Percentiles rank a stretch among this genome's conserved stretches.
Conservation (phyloP, 768 basidiomycete genomes). For the Zangia roseola region DNA sequence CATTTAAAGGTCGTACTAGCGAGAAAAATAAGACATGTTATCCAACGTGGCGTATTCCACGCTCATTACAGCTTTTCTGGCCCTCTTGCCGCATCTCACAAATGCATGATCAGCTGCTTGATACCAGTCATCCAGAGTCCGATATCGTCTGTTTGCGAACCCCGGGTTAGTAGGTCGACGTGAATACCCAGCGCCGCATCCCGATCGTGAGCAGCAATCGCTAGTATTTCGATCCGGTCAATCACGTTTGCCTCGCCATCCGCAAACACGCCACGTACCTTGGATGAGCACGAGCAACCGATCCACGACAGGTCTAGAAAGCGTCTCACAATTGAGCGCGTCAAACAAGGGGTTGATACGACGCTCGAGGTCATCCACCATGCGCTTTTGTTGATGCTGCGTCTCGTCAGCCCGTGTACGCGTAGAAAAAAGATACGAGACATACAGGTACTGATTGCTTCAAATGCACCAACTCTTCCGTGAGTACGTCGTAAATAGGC, state of each 20-base stretch:
- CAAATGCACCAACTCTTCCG: slow-evolving; percentile 59
- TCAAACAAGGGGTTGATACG: slow-evolving; percentile 86
- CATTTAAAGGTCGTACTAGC: background rate
- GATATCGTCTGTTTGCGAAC: slow-evolving; percentile 81
- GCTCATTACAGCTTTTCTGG: background rate
- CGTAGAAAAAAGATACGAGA: slow-evolving; percentile 8
- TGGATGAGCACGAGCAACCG: slow-evolving; percentile 67
- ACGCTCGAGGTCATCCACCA: slow-evolving; percentile 84
- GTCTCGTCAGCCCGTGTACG: background rate
- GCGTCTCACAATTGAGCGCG: slow-evolving; percentile 84
- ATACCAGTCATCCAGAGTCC: slow-evolving; percentile 85
- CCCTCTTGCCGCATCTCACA: slow-evolving; percentile 36
- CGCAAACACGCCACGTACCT: slow-evolving; percentile 45
- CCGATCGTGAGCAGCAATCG: slow-evolving; percentile 79
- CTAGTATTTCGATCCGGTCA: slow-evolving; percentile 37
- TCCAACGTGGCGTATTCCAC: background rate
- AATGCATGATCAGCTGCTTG: slow-evolving; percentile 79
- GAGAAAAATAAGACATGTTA: background rate
- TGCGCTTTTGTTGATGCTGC: slow-evolving; percentile 79
- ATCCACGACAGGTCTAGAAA: slow-evolving; percentile 69
- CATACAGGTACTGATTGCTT: slow-evolving; percentile 76
- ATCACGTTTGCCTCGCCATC: background rate
- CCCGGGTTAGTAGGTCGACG: slow-evolving; percentile 78
- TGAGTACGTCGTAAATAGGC: slow-evolving; percentile 67
- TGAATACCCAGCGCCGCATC: slow-evolving; percentile 79